Evolutionary conservation across 2,329 filamentous ascomycete genomes (phyloP).

Genomic region (Elsinoe batatas): DNA sequence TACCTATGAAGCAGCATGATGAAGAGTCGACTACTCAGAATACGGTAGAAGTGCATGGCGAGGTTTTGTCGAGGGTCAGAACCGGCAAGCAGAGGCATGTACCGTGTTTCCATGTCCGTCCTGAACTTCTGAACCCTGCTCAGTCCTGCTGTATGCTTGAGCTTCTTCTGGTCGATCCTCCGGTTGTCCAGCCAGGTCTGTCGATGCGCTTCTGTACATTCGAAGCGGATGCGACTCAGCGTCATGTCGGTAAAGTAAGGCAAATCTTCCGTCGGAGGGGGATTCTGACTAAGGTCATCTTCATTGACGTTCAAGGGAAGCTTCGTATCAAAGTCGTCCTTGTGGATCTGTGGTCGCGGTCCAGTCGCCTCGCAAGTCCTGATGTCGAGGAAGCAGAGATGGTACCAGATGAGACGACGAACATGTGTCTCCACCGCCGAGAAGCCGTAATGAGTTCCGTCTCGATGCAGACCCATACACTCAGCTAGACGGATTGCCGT

Average conservation of each 20-base stretch:
- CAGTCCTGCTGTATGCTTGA: slow-evolving; percentile 53
- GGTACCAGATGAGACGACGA: slow-evolving; percentile 64
- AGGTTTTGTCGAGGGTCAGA: slow-evolving; percentile 52
- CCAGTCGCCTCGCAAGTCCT: slow-evolving; percentile 66
- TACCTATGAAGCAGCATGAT: slow-evolving; percentile 61
- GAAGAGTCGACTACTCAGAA: slow-evolving; percentile 54
- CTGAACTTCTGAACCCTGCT: slow-evolving; percentile 61
- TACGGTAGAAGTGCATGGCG: slow-evolving; percentile 53
- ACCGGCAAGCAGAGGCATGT: slow-evolving; percentile 53
- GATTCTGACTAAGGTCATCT: slow-evolving; percentile 43
- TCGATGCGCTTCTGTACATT: slow-evolving; percentile 63
- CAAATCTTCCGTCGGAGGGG: slow-evolving; percentile 35
- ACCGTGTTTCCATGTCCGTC: slow-evolving; percentile 54
- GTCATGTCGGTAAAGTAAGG: slow-evolving; percentile 59
- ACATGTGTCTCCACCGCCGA: slow-evolving; percentile 61
- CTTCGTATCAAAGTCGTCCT: slow-evolving; percentile 64
- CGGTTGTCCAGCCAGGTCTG: slow-evolving; percentile 60
- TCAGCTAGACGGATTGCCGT: slow-evolving; percentile 64
- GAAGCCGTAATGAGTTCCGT: slow-evolving; percentile 57
- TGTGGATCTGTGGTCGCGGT: slow-evolving; percentile 59
- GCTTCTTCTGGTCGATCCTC: slow-evolving; percentile 51
- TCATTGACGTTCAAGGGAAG: slow-evolving; percentile 64
- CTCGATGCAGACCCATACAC: slow-evolving; percentile 66
- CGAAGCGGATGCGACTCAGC: slow-evolving; percentile 58
- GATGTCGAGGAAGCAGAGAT: slow-evolving; percentile 67